Conservation (phyloP, 2,329 filamentous ascomycete species). For the Tolypocladium sp. region DNA sequence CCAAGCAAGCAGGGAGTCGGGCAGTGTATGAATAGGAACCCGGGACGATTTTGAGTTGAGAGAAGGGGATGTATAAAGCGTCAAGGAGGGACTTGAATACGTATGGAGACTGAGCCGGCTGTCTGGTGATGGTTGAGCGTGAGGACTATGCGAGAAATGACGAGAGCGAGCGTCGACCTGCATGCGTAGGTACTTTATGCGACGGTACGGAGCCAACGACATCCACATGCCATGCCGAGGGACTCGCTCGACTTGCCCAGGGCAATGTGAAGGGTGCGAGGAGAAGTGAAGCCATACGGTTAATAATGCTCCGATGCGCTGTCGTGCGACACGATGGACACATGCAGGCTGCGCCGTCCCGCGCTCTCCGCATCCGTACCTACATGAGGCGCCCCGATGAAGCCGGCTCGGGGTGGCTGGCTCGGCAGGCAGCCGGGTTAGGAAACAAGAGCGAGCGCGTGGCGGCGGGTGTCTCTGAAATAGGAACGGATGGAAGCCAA, state of each 20-base stretch:
- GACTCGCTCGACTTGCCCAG: neutral
- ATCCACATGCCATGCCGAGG: neutral
- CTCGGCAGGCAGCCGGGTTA: neutral
- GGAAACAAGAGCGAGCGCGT: neutral
- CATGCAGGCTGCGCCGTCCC: neutral
- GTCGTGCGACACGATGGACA: neutral
- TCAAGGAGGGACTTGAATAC: neutral
- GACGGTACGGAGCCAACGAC: no score
- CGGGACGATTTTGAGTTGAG: neutral
- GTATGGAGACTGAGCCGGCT: neutral
- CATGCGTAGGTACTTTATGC: neutral
- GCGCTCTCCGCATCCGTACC: neutral
- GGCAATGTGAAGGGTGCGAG: no score
- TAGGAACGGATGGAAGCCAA: neutral
- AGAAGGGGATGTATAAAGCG: neutral
- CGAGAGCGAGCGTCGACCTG: neutral
- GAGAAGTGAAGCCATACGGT: neutral
- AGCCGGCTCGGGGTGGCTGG: neutral
- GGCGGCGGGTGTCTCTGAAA: neutral
- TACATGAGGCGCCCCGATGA: neutral
- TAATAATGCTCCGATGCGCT: neutral
- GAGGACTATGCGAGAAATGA: neutral
- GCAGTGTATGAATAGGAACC: constrained; percentile 2
- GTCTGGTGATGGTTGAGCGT: neutral
- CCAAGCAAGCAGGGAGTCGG: constrained; percentile 1